phyloP scores from a whole-genome alignment of 208 protist genomes.

The Trypanosoma conorhini region DNA sequence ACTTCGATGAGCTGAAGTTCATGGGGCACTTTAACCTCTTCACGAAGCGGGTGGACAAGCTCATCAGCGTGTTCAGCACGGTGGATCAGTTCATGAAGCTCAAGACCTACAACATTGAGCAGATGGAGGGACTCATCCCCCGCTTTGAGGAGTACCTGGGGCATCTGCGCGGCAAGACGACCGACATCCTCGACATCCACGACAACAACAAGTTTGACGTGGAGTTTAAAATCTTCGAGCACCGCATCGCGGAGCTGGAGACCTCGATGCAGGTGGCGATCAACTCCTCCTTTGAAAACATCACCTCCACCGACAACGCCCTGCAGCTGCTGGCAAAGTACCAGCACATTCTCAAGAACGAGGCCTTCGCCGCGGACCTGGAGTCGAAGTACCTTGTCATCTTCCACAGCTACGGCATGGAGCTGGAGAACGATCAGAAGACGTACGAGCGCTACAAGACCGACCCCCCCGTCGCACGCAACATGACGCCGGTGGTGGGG shows the following conservation, averaged over 20 bases:
- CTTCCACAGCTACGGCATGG: constrained; percentile 96
- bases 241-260: constrained; percentile 94
- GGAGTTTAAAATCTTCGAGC: constrained; percentile 96
- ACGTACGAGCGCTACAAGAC: constrained; percentile 96
- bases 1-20: constrained; percentile 96
- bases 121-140: constrained; percentile 93
- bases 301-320: constrained; percentile 93
- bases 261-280: constrained; percentile 95
- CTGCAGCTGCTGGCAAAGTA: constrained; percentile 94
- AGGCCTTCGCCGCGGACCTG: constrained; percentile 92
- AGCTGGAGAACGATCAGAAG: constrained; percentile 96
- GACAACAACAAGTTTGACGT: constrained; percentile 95
- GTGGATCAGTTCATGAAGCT: constrained; percentile 97
- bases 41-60: constrained; percentile 95
- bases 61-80: constrained; percentile 96
- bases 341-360: constrained; percentile 91
- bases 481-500: constrained; percentile 95
- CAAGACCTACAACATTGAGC: constrained; percentile 92
- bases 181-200: constrained; percentile 96
- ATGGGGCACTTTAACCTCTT: constrained; percentile 99
- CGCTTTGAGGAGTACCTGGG: constrained; percentile 94
- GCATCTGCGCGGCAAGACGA: constrained; percentile 91
- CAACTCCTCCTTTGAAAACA: constrained; percentile 96
- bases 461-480: constrained; percentile 93
- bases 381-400: constrained; percentile 96